A percentile compares a stretch with the other conserved stretches of the same genome.
Conservation (phyloP, 2,329 filamentous ascomycete species). For the Neonectria neomacrospora region DNA sequence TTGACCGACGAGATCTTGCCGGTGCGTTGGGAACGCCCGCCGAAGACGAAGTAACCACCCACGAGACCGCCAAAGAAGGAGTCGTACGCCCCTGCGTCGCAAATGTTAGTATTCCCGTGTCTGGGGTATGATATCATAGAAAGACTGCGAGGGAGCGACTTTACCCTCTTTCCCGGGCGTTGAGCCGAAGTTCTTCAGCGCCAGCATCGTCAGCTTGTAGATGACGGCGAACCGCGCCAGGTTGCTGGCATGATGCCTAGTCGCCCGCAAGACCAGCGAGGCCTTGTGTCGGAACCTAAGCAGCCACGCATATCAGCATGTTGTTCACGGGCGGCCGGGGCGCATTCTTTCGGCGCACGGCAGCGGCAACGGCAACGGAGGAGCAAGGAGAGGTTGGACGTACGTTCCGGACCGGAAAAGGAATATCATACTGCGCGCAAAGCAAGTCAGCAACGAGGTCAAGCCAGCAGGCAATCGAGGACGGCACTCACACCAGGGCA, state of each 20-base stretch:
- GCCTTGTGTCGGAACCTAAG: constrained; percentile 77
- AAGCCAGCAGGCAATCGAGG: not conserved
- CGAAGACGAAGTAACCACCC: constrained; percentile 94
- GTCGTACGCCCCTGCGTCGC: constrained; percentile 72
- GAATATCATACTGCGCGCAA: constrained; percentile 81
- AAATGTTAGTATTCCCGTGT: not conserved
- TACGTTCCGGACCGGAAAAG: constrained; percentile 93
- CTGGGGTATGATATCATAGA: too few species aligned
- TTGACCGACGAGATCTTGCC: constrained; percentile 82
- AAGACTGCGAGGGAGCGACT: constrained; percentile 8
- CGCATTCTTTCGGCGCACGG: constrained; percentile 3
- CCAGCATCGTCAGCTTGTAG: constrained; percentile 86
- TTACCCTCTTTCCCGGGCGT: constrained; percentile 69
- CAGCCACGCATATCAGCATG: constrained; percentile 31
- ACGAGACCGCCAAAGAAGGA: constrained; percentile 86
- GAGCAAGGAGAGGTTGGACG: constrained; percentile 47
- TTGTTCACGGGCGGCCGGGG: not conserved
- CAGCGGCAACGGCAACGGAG: not conserved
- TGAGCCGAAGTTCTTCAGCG: constrained; percentile 71
- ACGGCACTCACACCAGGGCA: constrained; percentile 76
- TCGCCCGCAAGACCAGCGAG: constrained; percentile 83
- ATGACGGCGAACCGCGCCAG: constrained; percentile 90
- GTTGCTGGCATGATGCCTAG: constrained; percentile 89
- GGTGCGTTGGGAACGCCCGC: constrained; percentile 68
- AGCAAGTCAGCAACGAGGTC: constrained; percentile 32